Evolutionary conservation across 2,329 filamentous ascomycete genomes (phyloP).

Genomic region (Tolypocladium ovalisporum): DNA sequence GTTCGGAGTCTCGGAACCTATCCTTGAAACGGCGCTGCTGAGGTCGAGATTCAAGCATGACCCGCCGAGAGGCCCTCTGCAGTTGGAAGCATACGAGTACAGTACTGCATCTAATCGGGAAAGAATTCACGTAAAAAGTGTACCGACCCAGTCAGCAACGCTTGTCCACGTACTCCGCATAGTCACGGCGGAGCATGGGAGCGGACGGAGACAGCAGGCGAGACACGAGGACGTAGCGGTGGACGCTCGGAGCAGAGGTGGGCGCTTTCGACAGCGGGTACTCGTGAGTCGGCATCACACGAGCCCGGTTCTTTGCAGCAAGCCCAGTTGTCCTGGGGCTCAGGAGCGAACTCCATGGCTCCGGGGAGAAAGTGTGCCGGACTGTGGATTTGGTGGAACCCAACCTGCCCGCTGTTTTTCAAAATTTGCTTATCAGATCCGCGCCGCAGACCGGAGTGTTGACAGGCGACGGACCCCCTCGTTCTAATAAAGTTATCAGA

Average conservation of each 20-base stretch:
- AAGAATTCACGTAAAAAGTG: no score
- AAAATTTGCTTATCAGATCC: neutral
- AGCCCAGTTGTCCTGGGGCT: no score
- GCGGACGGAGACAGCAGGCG: neutral
- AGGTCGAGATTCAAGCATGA: neutral
- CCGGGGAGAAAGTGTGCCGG: neutral
- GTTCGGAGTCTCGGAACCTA: neutral
- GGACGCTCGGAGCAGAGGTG: neutral
- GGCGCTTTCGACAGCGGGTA: neutral
- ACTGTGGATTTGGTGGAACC: neutral
- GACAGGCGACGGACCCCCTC: neutral
- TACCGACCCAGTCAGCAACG: no score
- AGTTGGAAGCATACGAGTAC: no score
- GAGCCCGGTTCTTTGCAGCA: neutral
- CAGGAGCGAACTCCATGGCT: neutral
- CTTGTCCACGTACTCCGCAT: no score
- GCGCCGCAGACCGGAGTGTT: neutral
- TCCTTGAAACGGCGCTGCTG: neutral
- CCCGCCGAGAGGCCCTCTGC: no score
- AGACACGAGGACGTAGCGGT: neutral
- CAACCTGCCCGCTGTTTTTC: no score
- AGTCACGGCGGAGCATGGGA: neutral
- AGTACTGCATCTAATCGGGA: no score
- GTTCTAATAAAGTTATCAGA: neutral
- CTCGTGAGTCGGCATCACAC: neutral